Base-by-base conservation (phyloP, 1,139 yeast genomes). In the Blastobotrys capitulatus region DNA sequence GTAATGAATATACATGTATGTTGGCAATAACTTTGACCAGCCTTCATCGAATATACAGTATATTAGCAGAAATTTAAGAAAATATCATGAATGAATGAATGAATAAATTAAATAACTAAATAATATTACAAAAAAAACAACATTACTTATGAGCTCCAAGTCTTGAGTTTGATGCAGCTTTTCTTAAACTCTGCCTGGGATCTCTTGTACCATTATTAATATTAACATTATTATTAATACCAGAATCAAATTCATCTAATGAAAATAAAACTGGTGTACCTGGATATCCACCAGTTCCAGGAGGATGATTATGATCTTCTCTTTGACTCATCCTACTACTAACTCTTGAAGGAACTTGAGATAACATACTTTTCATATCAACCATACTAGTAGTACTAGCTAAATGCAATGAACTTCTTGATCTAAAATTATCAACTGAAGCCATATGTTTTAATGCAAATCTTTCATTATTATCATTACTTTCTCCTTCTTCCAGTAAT, bases 341-440 rank as follows among this genome's bases (percentile, higher is more conserved):
- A 12, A 54, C 57, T 38, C 62, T 47, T 1, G 60, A 55, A 2
- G 61, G 57, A 8, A 16, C n/a, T n/a, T 29, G 25, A 19, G 26
- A 22, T 18, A 26, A n/a, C n/a, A 7, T 8, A 44, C 51, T 16
- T 41, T 54, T 59, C 42, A 61, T 42, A 42, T 61, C 63, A 34
- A 60, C 50, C 64, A 60, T 59, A 34, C 62, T 59, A n/a, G 64
- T 60, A 18, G 64, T 58, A 20, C 56, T 57, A 39, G 61, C 57
- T 34, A 57, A 45, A 16, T 37, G 36, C 20, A 37, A 10, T 13
- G 40, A 37, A 44, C 54, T 39, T 32, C 42, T 39, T 45, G 42
- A 27, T 29, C 35, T n/a, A 12, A 41, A 16, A 36, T 16, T 29
- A 25, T 22, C 37, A 34, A 31, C 41, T 13, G 52, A 47, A 13